Conservation (phyloP, 2,329 filamentous ascomycete genomes). For the Phialocephala subalpina region DNA sequence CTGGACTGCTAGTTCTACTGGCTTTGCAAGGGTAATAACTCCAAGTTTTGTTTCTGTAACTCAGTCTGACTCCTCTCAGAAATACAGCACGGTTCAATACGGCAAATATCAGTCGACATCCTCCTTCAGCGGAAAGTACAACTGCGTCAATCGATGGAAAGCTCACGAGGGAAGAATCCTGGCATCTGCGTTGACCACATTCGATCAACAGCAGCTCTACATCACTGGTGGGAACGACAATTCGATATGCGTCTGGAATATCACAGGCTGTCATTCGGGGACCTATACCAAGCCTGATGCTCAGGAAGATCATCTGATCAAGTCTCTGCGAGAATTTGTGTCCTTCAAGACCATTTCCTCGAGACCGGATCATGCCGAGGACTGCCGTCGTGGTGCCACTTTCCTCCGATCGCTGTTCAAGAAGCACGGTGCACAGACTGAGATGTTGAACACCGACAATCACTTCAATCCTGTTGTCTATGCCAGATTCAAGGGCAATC, state of each 20-base stretch:
- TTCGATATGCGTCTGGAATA: slow-evolving; percentile 87
- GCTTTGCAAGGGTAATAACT: slow-evolving; percentile 76
- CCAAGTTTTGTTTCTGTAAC: neutral
- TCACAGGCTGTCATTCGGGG: slow-evolving; percentile 53
- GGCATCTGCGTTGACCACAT: slow-evolving; percentile 78
- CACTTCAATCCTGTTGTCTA: slow-evolving; percentile 89
- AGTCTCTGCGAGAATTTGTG: slow-evolving; percentile 84
- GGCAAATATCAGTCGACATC: slow-evolving; percentile 58
- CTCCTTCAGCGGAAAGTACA: slow-evolving; percentile 79
- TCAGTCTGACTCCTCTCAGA: slow-evolving; percentile 49
- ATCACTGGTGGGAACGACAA: slow-evolving; percentile 95
- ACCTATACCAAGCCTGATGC: slow-evolving; percentile 34
- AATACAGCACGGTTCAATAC: slow-evolving; percentile 73
- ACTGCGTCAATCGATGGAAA: slow-evolving; percentile 78
- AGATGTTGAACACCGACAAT: slow-evolving; percentile 85
- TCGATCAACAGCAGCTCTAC: slow-evolving; percentile 80
- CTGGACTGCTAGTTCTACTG: slow-evolving; percentile 89
- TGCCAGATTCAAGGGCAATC: slow-evolving; percentile 84
- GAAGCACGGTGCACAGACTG: slow-evolving; percentile 86
- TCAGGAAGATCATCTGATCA: slow-evolving; percentile 66
- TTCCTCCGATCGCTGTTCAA: slow-evolving; percentile 92
- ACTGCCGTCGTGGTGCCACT: slow-evolving; percentile 91
- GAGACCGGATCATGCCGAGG: slow-evolving; percentile 83
- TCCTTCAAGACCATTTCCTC: slow-evolving; percentile 93
- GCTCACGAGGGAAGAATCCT: slow-evolving; percentile 90